A percentile compares a stretch with the other conserved stretches of the same genome.
phyloP scores from a whole-genome alignment of 495 filamentous ascomycete genomes.

The Bacidia rubella region DNA sequence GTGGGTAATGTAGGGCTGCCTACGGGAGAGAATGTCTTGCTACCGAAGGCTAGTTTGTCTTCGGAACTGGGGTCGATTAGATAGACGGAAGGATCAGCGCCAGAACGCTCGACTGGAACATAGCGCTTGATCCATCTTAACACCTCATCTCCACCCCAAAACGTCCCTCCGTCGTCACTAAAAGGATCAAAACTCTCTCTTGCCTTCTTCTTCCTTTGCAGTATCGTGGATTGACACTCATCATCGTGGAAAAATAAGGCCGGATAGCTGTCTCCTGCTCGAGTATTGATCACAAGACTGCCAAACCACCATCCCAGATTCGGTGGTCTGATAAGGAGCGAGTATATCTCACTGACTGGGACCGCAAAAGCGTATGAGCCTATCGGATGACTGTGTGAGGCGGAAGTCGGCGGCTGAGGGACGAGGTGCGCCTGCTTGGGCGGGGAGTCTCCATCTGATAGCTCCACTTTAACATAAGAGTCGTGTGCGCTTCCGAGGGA shows the following conservation, averaged over 20 bases:
- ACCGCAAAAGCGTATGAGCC: slow-evolving; percentile 88
- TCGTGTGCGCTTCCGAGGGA: slow-evolving; percentile 73
- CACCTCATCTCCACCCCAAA: slow-evolving; percentile 97
- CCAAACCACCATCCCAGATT: slow-evolving; percentile 98
- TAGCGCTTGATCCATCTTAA: slow-evolving; percentile 80
- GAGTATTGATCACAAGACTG: slow-evolving; percentile 80
- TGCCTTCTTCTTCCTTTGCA: slow-evolving; percentile 77
- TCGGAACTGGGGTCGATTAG: slow-evolving; percentile 76
- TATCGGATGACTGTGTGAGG: slow-evolving; percentile 51
- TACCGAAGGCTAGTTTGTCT: slow-evolving; percentile 70
- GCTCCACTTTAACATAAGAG: slow-evolving; percentile 90
- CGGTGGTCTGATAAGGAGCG: slow-evolving; percentile 76
- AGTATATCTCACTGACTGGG: slow-evolving; percentile 81
- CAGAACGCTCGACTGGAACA: slow-evolving; percentile 65
- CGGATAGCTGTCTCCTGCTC: slow-evolving; percentile 81
- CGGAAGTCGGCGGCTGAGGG: slow-evolving; percentile 70
- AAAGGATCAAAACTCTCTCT: slow-evolving; percentile 85
- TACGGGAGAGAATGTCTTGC: slow-evolving; percentile 34
- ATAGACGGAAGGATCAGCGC: slow-evolving; percentile 76
- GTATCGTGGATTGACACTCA: slow-evolving; percentile 89
- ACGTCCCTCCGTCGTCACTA: slow-evolving; percentile 67
- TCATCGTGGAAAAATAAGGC: slow-evolving; percentile 94
- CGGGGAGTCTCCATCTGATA: slow-evolving; percentile 62
- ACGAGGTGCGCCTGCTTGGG: slow-evolving; percentile 84
- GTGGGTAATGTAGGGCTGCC: slow-evolving; percentile 27